A percentile compares a stretch with the other conserved stretches of the same genome.
phyloP scores from a whole-genome alignment of 106 monocot genomes.

The Dendrobium chrysotoxum region DNA sequence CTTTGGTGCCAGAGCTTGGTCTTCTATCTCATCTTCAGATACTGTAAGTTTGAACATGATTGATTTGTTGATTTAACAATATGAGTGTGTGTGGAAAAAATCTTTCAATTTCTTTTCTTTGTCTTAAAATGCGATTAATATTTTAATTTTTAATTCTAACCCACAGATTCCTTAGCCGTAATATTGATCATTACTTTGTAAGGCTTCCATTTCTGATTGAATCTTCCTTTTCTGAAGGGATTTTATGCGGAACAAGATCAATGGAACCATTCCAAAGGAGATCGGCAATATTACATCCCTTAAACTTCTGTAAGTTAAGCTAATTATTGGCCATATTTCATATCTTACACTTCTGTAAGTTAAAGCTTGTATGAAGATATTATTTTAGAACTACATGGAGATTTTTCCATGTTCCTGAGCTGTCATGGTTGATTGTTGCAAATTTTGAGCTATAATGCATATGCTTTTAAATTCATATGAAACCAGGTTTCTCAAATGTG shows the following conservation, averaged over 20 bases:
- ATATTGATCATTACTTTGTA: neutral
- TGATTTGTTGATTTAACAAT: neutral
- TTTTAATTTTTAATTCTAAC: neutral
- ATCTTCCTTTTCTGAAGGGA: slow-evolving; percentile 37
- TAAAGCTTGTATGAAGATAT: neutral
- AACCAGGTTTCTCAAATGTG: no score
- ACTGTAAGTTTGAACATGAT: slow-evolving; percentile 40
- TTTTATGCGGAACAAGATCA: slow-evolving; percentile 91
- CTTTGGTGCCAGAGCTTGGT: slow-evolving; percentile 62
- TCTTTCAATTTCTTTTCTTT: neutral
- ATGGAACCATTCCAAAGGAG: slow-evolving; percentile 85
- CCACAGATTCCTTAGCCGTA: neutral
- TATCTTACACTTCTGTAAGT: no score
- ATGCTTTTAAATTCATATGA: no score
- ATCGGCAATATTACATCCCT: slow-evolving; percentile 69
- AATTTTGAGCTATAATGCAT: neutral
- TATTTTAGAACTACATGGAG: neutral
- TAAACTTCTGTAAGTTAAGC: slow-evolving; percentile 62
- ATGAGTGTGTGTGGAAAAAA: neutral
- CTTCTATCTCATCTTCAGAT: slow-evolving; percentile 54
- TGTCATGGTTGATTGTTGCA: neutral
- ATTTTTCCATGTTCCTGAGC: neutral
- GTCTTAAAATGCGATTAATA: neutral
- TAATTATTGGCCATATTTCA: neutral
- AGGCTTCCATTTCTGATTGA: neutral